Conservation (phyloP, 2,329 filamentous ascomycete species). For the Colletotrichum sublineola region DNA sequence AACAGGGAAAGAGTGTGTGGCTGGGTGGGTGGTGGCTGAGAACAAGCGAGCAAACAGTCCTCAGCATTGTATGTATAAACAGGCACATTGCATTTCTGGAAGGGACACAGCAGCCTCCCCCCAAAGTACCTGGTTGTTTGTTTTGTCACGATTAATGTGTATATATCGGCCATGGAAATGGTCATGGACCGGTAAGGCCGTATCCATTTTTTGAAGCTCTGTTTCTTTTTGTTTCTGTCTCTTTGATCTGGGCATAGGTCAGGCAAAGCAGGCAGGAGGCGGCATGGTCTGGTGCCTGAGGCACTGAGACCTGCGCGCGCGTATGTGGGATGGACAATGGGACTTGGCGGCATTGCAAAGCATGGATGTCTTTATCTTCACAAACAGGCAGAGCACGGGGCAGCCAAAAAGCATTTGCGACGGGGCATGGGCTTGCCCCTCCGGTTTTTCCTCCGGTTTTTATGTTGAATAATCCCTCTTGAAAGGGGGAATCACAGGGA, state of each 20-base stretch:
- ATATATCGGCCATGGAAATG: slow-evolving; percentile 21
- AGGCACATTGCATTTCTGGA: slow-evolving; percentile 37
- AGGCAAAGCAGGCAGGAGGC: neutral
- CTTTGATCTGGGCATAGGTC: neutral
- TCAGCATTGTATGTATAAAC: slow-evolving; percentile 39
- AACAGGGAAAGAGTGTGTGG: neutral
- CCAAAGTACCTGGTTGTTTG: slow-evolving; percentile 15
- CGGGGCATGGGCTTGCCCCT: neutral
- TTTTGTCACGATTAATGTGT: slow-evolving; percentile 32
- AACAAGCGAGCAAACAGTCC: slow-evolving; percentile 23
- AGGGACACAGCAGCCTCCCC: slow-evolving; percentile 38
- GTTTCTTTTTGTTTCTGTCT: neutral
- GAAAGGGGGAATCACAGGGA: neutral
- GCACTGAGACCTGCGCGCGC: neutral
- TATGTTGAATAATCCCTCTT: neutral
- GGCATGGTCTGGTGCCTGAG: slow-evolving; percentile 7
- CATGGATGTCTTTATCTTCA: slow-evolving; percentile 1
- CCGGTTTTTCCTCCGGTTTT: neutral
- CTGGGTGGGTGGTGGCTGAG: neutral
- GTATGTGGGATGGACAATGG: neutral
- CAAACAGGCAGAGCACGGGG: neutral
- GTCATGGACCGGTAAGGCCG: slow-evolving; percentile 11
- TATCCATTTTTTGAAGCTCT: neutral
- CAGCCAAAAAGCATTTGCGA: neutral
- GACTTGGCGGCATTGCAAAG: slow-evolving; percentile 4